Percentiles rank a stretch among this genome's conserved stretches.
Conservation (phyloP, 2,329 filamentous ascomycete genomes). For the Chaetomium sp. region DNA sequence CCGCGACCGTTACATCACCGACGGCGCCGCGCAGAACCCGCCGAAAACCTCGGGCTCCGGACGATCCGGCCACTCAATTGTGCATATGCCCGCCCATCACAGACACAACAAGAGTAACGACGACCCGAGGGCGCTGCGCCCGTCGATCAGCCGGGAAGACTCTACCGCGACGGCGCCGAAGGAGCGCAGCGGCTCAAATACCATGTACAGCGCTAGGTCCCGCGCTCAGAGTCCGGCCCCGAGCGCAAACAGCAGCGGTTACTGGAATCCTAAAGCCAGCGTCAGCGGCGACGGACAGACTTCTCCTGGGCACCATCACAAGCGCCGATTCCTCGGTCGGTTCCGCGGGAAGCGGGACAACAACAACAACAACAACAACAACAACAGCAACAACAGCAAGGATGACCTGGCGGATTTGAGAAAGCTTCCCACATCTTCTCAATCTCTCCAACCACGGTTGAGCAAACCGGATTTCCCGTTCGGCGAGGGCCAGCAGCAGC, state of each 20-base stretch:
- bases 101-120: slow-evolving; percentile 67
- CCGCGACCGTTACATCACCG: slow-evolving; percentile 57
- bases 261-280: slow-evolving; percentile 42
- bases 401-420: slow-evolving; percentile 36
- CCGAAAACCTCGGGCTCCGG: slow-evolving; percentile 59
- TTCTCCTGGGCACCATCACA: slow-evolving; percentile 51
- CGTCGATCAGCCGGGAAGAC: slow-evolving; percentile 71
- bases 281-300: slow-evolving; percentile 46
- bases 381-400: slow-evolving; percentile 25
- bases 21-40: slow-evolving; percentile 39
- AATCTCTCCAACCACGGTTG: slow-evolving; percentile 45
- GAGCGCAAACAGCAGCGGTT: slow-evolving; percentile 55
- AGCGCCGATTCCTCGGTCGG: slow-evolving; percentile 45
- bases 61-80: slow-evolving; percentile 52
- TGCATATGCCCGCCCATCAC: slow-evolving; percentile 58
- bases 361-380: too few relatives aligned
- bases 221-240: slow-evolving; percentile 79
- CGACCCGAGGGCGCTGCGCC: slow-evolving; percentile 59
- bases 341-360: slow-evolving; percentile 44
- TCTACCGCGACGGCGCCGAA: slow-evolving; percentile 49
- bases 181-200: slow-evolving; percentile 44
- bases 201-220: slow-evolving; percentile 41
- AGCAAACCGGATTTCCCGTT: slow-evolving; percentile 43
- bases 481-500: slow-evolving; percentile 24
- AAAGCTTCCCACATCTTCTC: slow-evolving; percentile 46